phyloP scores from a whole-genome alignment of 2,329 filamentous ascomycete species.

The Trichoderma atrobrunneum region DNA sequence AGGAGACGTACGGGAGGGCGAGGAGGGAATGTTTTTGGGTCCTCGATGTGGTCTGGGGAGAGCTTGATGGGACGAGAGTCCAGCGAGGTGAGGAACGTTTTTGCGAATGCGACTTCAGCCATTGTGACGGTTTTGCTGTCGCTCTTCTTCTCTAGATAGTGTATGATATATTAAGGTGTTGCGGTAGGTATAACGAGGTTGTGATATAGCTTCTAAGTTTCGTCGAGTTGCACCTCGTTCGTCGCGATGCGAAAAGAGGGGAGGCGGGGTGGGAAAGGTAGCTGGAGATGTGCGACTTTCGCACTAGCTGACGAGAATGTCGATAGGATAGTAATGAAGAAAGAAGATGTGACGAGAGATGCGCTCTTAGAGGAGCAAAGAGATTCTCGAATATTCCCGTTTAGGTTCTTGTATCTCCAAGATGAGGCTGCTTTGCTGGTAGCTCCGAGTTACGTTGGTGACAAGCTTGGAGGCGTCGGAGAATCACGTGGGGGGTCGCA shows the following conservation, averaged over 20 bases:
- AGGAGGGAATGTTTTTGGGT: constrained; percentile 73
- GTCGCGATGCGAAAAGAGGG: background rate
- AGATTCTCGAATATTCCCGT: background rate
- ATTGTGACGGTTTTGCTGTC: constrained; percentile 42
- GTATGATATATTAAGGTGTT: background rate
- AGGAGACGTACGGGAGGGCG: constrained; percentile 63
- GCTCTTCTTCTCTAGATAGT: background rate
- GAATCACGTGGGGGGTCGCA: constrained; percentile 17
- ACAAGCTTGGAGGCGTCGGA: background rate
- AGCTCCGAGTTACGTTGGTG: background rate
- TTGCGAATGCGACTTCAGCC: constrained; percentile 83
- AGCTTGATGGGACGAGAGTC: constrained; percentile 79
- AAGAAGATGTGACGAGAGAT: background rate
- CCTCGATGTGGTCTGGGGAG: constrained; percentile 85
- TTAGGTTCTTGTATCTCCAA: background rate
- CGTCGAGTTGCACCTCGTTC: background rate
- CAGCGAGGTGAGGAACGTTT: constrained; percentile 75
- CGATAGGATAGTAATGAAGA: background rate
- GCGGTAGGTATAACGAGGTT: background rate
- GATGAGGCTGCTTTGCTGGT: background rate
- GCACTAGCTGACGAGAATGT: background rate
- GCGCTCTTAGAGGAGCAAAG: background rate
- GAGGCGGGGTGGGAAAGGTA: background rate
- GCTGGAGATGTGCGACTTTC: background rate
- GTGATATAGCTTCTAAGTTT: background rate